These are phyloP conservation scores for Ilyonectria destructans DNA, from an alignment of 2,329 filamentous ascomycete genomes.

Conservation along the genomic window DNA sequence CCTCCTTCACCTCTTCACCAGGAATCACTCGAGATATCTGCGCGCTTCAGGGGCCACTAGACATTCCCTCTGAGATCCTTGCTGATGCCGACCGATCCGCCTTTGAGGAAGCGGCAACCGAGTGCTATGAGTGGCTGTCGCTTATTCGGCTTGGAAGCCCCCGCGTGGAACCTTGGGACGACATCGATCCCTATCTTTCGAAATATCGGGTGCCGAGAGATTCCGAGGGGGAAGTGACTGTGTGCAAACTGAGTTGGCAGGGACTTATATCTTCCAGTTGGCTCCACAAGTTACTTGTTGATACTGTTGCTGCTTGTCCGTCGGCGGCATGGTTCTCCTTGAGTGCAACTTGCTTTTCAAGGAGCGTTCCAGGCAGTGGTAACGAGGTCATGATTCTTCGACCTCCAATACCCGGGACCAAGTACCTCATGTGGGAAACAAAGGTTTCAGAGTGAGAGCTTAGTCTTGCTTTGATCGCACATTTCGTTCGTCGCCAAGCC, in stretches of 20 bases:
- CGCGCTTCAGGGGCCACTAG: constrained; percentile 46
- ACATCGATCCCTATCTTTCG: constrained; percentile 78
- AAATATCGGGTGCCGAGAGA: constrained; percentile 74
- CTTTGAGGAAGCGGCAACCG: constrained; percentile 75
- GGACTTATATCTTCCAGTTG: constrained; percentile 72
- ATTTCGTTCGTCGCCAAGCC: constrained; percentile 74
- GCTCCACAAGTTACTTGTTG: constrained; percentile 65
- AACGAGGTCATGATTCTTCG: constrained; percentile 70
- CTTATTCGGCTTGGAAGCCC: constrained; percentile 78
- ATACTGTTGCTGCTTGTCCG: constrained; percentile 61
- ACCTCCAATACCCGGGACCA: constrained; percentile 63
- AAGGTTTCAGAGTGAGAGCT: constrained; percentile 60
- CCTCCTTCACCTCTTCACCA: constrained; percentile 57
- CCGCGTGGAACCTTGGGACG: constrained; percentile 71
- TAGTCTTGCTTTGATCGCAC: constrained; percentile 75
- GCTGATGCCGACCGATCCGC: constrained; percentile 60
- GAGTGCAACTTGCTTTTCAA: constrained; percentile 67
- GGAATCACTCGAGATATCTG: constrained; percentile 36
- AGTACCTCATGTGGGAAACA: constrained; percentile 76
- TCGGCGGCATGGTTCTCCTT: constrained; percentile 70
- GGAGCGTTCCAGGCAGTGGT: constrained; percentile 60
- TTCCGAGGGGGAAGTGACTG: constrained; percentile 45
- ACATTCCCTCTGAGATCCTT: constrained; percentile 48
- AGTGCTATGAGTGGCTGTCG: constrained; percentile 83
- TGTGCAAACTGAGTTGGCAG: constrained; percentile 72